These are phyloP conservation scores for Phaseolus lunatus DNA, from an alignment of 306 rosid species.

Conservation along the genomic window DNA sequence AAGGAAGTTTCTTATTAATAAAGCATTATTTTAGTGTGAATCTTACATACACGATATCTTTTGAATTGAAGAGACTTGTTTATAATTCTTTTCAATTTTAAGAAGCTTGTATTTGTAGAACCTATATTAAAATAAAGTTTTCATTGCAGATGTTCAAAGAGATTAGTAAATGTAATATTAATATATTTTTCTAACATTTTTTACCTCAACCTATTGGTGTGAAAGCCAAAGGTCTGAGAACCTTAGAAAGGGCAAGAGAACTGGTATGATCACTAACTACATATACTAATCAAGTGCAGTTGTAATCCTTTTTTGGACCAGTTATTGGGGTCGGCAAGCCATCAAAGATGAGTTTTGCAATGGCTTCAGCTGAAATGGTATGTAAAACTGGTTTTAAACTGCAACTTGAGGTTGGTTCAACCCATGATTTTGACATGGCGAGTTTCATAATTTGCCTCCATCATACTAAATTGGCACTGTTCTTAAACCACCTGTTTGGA, in stretches of 20 bases:
- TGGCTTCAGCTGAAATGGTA: constrained; percentile 49
- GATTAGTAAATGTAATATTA: neutral
- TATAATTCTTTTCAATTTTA: no score
- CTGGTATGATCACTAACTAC: neutral
- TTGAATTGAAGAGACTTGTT: no score
- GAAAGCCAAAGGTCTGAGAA: constrained; percentile 29
- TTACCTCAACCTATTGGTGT: constrained; percentile 21
- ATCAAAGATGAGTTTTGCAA: neutral
- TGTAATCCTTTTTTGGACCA: constrained; percentile 59
- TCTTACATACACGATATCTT: no score
- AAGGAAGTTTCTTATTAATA: no score
- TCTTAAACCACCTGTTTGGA: constrained; percentile 53
- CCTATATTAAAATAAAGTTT: no score
- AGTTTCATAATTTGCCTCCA: constrained; percentile 67
- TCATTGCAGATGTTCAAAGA: no score
- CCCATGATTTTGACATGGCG: constrained; percentile 53
- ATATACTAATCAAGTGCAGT: constrained; percentile 65
- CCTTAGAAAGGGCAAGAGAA: constrained; percentile 46
- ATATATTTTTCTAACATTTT: no score
- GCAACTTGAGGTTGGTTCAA: constrained; percentile 48
- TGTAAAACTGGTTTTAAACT: constrained; percentile 63
- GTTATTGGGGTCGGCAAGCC: constrained; percentile 40
- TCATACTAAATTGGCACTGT: constrained; percentile 47
- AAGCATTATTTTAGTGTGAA: no score
- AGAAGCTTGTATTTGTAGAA: no score